phyloP scores from a whole-genome alignment of 2,329 filamentous ascomycete genomes.

The Capronia epimyces region DNA sequence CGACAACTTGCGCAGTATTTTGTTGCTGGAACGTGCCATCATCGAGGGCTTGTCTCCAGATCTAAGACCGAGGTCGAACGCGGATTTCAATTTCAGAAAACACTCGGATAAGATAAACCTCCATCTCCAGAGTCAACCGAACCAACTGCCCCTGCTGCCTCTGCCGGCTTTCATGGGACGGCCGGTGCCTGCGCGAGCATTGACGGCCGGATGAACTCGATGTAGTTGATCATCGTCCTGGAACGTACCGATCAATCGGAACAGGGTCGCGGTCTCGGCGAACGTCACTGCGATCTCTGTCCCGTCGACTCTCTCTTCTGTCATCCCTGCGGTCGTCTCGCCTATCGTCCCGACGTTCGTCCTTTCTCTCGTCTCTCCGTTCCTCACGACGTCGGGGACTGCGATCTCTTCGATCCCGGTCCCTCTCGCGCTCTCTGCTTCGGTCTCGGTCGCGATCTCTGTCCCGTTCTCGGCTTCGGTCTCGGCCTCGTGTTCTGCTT shows the following conservation, averaged over 20 bases:
- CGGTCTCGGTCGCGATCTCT: slow-evolving; percentile 30
- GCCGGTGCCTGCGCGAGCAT: slow-evolving; percentile 5
- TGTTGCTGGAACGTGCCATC: slow-evolving; percentile 66
- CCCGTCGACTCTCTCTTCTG: slow-evolving; percentile 17
- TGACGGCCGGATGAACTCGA: slow-evolving; percentile 7
- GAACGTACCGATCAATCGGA: slow-evolving; percentile 28
- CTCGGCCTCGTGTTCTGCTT: slow-evolving; percentile 12
- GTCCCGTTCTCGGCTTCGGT: slow-evolving; percentile 22
- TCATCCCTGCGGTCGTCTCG: slow-evolving; percentile 15
- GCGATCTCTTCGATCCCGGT: slow-evolving; percentile 18
- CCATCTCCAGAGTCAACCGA: slow-evolving; percentile 32
- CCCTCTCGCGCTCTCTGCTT: slow-evolving; percentile 12
- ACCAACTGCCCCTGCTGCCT: neutral
- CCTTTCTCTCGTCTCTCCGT: slow-evolving; percentile 12
- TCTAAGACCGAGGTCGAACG: slow-evolving; percentile 60
- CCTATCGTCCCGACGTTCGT: slow-evolving; percentile 17
- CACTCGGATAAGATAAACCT: slow-evolving; percentile 82
- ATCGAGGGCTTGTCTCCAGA: slow-evolving; percentile 68
- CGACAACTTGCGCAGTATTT: slow-evolving; percentile 70
- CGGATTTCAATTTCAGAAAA: slow-evolving; percentile 68
- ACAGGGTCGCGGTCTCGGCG: slow-evolving; percentile 20
- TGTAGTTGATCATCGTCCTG: slow-evolving; percentile 16
- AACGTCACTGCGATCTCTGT: slow-evolving; percentile 13
- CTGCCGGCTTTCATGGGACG: neutral
- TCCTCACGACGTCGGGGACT: slow-evolving; percentile 20